These are phyloP conservation scores for Fusarium penzigii DNA, from an alignment of 2,329 filamentous ascomycete genomes.

Conservation along the genomic window DNA sequence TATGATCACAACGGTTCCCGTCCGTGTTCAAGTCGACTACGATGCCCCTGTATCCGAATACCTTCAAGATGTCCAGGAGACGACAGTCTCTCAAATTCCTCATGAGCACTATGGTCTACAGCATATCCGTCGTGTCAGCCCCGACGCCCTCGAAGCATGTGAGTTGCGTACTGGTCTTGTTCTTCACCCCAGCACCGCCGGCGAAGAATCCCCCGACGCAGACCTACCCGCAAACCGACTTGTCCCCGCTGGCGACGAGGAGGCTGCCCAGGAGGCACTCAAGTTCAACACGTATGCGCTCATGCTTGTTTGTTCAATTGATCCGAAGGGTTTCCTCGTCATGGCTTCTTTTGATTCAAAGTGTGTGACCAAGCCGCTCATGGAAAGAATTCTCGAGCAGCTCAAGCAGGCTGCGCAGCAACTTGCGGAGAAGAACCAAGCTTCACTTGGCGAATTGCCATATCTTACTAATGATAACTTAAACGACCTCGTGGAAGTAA, in stretches of 20 bases:
- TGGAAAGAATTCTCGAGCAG: constrained; percentile 54
- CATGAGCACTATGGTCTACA: constrained; percentile 66
- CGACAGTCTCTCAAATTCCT: constrained; percentile 58
- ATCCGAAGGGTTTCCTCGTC: constrained; percentile 55
- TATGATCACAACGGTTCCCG: constrained; percentile 61
- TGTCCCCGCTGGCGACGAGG: constrained; percentile 55
- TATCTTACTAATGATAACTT: constrained; percentile 38
- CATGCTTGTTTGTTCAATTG: constrained; percentile 65
- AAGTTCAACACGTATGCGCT: constrained; percentile 62
- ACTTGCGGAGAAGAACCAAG: constrained; percentile 44
- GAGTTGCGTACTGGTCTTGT: constrained; percentile 57
- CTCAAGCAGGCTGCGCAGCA: constrained; percentile 52
- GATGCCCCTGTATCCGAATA: constrained; percentile 49
- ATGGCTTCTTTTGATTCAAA: constrained; percentile 67
- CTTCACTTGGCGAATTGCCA: constrained; percentile 36
- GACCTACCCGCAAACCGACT: constrained; percentile 51
- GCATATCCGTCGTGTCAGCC: constrained; percentile 57
- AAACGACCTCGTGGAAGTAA: constrained; percentile 31
- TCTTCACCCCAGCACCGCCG: constrained; percentile 48
- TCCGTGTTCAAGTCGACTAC: constrained; percentile 49
- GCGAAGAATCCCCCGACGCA: constrained; percentile 23
- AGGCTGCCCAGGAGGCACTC: constrained; percentile 61
- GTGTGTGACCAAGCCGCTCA: constrained; percentile 51
- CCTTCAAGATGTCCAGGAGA: constrained; percentile 57
- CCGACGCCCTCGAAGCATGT: constrained; percentile 56